These are phyloP conservation scores for Cucumis hystrix DNA, from an alignment of 306 rosid genomes.

Conservation along the genomic window DNA sequence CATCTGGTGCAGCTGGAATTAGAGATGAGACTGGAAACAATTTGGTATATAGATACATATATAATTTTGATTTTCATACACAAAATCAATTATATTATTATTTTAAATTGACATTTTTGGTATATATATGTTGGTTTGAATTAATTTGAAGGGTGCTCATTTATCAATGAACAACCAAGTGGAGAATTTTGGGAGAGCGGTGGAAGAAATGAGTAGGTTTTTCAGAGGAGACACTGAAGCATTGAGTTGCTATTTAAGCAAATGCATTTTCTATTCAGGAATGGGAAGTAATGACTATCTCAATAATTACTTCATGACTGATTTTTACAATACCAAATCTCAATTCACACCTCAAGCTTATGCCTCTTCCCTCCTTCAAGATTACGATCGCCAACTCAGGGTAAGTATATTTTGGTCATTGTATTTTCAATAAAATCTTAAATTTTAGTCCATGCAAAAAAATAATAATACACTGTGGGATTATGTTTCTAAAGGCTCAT, in stretches of 20 bases:
- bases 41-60: conserved; percentile 19
- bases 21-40: conserved; percentile 76
- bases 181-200: conserved; percentile 40
- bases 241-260: conserved; percentile 37
- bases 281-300: conserved; percentile 94
- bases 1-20: conserved; percentile 89
- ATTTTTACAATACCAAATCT: conserved; percentile 48
- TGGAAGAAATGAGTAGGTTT: conserved; percentile 42
- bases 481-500: too few species aligned
- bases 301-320: conserved; percentile 79
- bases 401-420: conserved; percentile 15
- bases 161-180: conserved; percentile 60
- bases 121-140: background rate
- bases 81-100: too few species aligned
- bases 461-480: too few species aligned
- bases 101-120: too few species aligned
- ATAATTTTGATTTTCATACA: too few species aligned
- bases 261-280: conserved; percentile 65
- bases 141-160: conserved; percentile 52
- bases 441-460: too few species aligned
- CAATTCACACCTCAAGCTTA: conserved; percentile 41
- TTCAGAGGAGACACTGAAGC: conserved; percentile 52
- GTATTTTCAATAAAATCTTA: too few species aligned
- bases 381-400: conserved; percentile 46
- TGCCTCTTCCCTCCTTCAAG: conserved; percentile 51